Base-by-base conservation (phyloP, 31 red algal genomes). In the Endocladia muricata region DNA sequence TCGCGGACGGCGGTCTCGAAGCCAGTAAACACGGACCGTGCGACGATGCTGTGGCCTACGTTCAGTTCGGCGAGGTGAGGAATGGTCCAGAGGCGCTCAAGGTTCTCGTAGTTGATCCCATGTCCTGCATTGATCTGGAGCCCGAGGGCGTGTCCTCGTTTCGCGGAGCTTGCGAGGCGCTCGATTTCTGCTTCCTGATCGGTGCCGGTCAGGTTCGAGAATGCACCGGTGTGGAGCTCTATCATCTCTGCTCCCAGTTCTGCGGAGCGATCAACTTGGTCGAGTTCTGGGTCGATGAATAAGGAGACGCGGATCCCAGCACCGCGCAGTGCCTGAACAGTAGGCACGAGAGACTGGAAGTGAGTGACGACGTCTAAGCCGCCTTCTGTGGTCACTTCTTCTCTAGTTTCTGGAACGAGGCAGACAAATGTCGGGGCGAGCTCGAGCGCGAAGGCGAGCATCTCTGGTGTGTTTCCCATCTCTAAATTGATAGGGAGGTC, bases 321-420 rank as follows among this genome's bases (percentile, higher is more conserved):
- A 33, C 35, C 52, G 15, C 36, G 71, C 13, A 75, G 71, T 6
- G 15, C 11, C 28, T n/a, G 13, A 7, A 75, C 71, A 5, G 9
- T 65, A 19, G 49, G 49, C 6, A 6, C 52, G 13, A 75, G 13
- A 8, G 9, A 7, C 8, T 75, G 54, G 13, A 9, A 63, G 51
- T n/a, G 15, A 8, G 21, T 52, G 11, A 19, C 23, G 25, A 61
- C 71, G 36, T 75, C 52, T n/a, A 75, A 33, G 7, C 71, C 71
- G 17, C 71, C 71, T 75, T 75, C 71, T 7, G 71, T 75, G 19
- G 71, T 75, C n/a, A 75, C 55, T 32, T 75, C 71, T 32, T 75
- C 71, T 8, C 71, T 48, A 11, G 13, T 75, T 32, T 75, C 71
- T 6, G 71, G 71, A 15, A 75, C 71, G 13, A 75, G 43, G 29